phyloP scores from a whole-genome alignment of 2,329 filamentous ascomycete species.

The Colletotrichum truncatum region DNA sequence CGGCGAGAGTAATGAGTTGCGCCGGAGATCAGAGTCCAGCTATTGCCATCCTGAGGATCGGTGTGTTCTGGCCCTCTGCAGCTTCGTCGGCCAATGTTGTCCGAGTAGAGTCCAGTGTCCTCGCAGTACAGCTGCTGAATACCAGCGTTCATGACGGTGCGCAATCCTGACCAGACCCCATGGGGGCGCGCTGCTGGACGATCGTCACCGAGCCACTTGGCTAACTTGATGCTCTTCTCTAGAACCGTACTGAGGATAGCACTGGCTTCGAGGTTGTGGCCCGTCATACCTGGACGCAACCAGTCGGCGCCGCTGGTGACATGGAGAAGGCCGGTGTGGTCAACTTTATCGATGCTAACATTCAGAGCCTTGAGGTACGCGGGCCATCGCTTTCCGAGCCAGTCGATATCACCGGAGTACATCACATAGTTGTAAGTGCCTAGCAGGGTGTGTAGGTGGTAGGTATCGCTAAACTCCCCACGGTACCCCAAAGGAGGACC shows the following conservation, averaged over 20 bases:
- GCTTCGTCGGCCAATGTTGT: conserved; percentile 49
- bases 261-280: conserved; percentile 61
- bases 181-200: conserved; percentile 9
- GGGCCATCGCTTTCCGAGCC: conserved; percentile 52
- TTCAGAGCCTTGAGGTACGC: conserved; percentile 49
- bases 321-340: conserved; percentile 52
- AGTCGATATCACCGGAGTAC: conserved; percentile 54
- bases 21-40: conserved; percentile 50
- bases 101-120: conserved; percentile 50
- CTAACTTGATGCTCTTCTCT: conserved; percentile 56
- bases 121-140: conserved; percentile 36
- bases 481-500: conserved; percentile 52
- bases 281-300: conserved; percentile 59
- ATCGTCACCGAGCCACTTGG: conserved; percentile 50
- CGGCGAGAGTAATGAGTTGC: conserved; percentile 33
- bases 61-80: conserved; percentile 47
- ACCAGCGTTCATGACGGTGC: conserved; percentile 31
- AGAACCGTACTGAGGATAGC: conserved; percentile 63
- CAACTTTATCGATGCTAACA: conserved; percentile 44
- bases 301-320: conserved; percentile 60
- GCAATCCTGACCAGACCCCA: conserved; percentile 30
- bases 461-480: conserved; percentile 57
- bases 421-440: conserved; percentile 59
- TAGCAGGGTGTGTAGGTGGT: conserved; percentile 65
- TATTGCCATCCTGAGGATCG: conserved; percentile 59